Conservation (phyloP, 768 basidiomycete species). For the Rhizopogon salebrosus region DNA sequence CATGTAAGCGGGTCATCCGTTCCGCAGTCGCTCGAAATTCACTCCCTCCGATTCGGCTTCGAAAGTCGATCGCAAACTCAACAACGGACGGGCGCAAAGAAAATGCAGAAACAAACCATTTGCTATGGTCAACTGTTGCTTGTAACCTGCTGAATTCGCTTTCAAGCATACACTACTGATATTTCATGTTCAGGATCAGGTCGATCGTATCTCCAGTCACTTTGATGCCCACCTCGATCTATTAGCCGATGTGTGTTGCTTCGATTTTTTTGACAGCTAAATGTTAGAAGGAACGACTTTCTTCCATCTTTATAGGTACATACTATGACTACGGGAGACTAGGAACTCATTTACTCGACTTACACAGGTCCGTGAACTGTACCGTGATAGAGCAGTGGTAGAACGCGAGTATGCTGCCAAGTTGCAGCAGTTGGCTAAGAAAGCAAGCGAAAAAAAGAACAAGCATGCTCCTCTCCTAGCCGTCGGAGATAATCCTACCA, state of each 20-base stretch:
- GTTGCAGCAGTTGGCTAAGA: conserved; percentile 59
- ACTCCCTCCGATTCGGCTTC: too few relatives aligned
- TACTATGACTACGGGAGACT: too few relatives aligned
- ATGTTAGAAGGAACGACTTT: too few relatives aligned
- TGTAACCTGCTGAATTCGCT: conserved; percentile 29
- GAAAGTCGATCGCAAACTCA: background rate
- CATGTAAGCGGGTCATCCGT: background rate
- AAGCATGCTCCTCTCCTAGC: conserved; percentile 51
- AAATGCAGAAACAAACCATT: conserved; percentile 10
- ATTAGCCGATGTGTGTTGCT: conserved; percentile 51
- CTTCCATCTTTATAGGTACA: too few relatives aligned
- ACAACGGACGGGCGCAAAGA: background rate
- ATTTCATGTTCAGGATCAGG: conserved; percentile 53
- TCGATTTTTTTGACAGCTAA: background rate
- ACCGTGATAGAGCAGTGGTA: conserved; percentile 56
- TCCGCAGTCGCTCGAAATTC: background rate
- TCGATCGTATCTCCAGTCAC: conserved; percentile 51
- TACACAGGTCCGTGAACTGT: conserved; percentile 65
- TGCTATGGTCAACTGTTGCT: conserved; percentile 52
- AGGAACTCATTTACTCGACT: conserved; percentile 1
- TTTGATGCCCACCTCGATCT: conserved; percentile 65
- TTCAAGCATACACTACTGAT: conserved; percentile 7
- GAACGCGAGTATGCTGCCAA: conserved; percentile 80
- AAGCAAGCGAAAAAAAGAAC: conserved; percentile 65
- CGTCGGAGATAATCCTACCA: conserved; percentile 65